phyloP scores from a whole-genome alignment of 305 asterid species.

The Fraxinus platypoda region DNA sequence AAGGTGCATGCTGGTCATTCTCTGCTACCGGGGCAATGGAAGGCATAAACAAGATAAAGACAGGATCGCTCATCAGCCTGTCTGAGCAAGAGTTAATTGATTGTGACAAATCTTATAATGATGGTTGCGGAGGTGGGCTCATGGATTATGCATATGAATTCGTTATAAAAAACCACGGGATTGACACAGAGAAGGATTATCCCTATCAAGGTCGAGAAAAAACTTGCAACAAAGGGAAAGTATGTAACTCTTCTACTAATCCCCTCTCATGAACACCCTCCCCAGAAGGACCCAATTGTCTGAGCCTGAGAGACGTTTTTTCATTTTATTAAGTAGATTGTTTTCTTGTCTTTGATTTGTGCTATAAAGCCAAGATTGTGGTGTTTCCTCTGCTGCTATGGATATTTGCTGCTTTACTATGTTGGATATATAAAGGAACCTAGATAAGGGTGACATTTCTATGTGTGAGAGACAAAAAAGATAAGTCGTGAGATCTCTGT shows the following conservation, averaged over 20 bases:
- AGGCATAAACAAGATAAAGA: slow-evolving; percentile 77
- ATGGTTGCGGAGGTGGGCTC: slow-evolving; percentile 88
- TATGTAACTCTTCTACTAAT: slow-evolving; percentile 18
- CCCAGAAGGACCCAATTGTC: background rate
- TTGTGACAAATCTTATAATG: slow-evolving; percentile 72
- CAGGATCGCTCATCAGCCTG: slow-evolving; percentile 80
- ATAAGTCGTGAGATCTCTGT: background rate
- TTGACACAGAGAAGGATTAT: slow-evolving; percentile 84
- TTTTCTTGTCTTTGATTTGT: background rate
- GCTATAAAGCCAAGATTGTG: background rate
- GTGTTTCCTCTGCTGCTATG: background rate
- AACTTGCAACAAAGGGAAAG: slow-evolving; percentile 63
- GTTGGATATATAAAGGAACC: background rate
- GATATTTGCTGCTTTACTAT: background rate
- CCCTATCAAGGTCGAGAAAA: slow-evolving; percentile 59
- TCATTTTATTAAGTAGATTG: background rate
- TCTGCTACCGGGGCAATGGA: slow-evolving; percentile 95
- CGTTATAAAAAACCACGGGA: slow-evolving; percentile 70
- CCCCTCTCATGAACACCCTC: background rate
- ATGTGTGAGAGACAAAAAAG: background rate
- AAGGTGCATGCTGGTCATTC: slow-evolving; percentile 97
- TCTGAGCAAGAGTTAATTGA: slow-evolving; percentile 94
- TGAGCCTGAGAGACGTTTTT: background rate
- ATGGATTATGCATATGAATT: slow-evolving; percentile 83
- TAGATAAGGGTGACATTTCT: background rate